Evolutionary conservation across 176 grass and related monocot genomes (phyloP), one percentile per base, ranked within the genome.

Genomic region (Neostapfia colusana): DNA sequence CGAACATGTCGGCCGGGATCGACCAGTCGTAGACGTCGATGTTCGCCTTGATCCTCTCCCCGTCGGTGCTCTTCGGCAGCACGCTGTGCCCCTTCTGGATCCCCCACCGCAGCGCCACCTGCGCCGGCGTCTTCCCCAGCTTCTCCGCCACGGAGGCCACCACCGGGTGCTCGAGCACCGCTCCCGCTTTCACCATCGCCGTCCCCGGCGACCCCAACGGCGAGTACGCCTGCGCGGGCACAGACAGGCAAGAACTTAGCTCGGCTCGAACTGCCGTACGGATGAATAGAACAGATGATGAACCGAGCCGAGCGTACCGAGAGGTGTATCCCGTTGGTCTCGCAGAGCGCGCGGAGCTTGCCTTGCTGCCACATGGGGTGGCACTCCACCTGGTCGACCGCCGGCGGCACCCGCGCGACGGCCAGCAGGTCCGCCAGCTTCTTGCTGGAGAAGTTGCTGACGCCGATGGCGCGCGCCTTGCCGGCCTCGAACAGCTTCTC

Each of bases 371-470:
- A 77, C 20, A 77, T 44, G 44, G 74, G 74, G 74, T 77, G 74
- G 74, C 74, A 77, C 60, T 65, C 74, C 20, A 65, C 74, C 74
- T 77, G 74, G 70, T 92, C 80, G 23, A 89, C 90, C 24, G 90
- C 86, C 9, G 90, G 90, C 2, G 64, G 75, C 40, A 92, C 83
- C 46, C 82, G 82, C 27, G 90, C 86, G 48, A 73, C 65, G 11
- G 75, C 60, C 6, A 92, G 40, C 11, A 92, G 79, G 38, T 89
- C 81, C 51, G 76, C 63, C 54, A 92, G 48, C 74, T 92, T 92
- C 70, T 86, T 86, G 57, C 63, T 73, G 7, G 90, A 92, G 79
- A 92, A 92, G 73, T 92, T 92, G 79, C 90, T 88, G 25, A 92
- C 86, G 14, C 90, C 90, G 41, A 92, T 86, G 50, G 86, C 86